Evolutionary conservation across 352 stramenopile species (phyloP).

Genomic region (Globisporangium acanthophoron): DNA sequence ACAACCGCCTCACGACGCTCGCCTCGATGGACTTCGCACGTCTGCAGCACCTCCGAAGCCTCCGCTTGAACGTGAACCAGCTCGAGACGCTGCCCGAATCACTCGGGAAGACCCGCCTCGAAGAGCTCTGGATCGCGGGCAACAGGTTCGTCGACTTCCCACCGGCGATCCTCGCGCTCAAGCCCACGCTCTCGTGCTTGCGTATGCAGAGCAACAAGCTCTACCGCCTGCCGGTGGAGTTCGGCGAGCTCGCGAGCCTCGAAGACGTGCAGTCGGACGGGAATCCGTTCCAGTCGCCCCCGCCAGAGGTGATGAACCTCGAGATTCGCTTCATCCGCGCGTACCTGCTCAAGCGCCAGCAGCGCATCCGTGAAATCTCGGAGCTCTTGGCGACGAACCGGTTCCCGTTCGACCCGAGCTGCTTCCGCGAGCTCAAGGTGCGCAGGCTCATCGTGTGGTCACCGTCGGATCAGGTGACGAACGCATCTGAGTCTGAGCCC

Average conservation of each 20-base stretch:
- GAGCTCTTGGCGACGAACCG: conserved; percentile 29
- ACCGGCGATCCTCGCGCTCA: conserved; percentile 29
- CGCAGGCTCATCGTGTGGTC: conserved; percentile 18
- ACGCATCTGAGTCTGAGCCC: neutral
- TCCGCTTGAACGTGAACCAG: conserved; percentile 48
- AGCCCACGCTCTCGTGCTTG: conserved; percentile 31
- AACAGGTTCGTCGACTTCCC: conserved; percentile 55
- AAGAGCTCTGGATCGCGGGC: conserved; percentile 54
- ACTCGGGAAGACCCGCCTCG: conserved; percentile 28
- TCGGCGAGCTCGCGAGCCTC: conserved; percentile 37
- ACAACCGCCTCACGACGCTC: conserved; percentile 53
- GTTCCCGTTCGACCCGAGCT: conserved; percentile 28
- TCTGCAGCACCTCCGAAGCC: conserved; percentile 24
- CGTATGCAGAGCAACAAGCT: conserved; percentile 75
- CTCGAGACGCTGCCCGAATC: conserved; percentile 38
- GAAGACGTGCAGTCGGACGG: conserved; percentile 54
- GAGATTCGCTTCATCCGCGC: conserved; percentile 37
- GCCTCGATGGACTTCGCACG: conserved; percentile 34
- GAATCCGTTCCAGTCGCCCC: conserved; percentile 69
- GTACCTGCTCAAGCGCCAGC: conserved; percentile 57
- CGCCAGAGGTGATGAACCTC: conserved; percentile 54
- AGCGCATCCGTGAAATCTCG: conserved; percentile 48
- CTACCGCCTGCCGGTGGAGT: conserved; percentile 45
- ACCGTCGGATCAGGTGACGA: neutral
- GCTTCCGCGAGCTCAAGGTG: conserved; percentile 40